Base-by-base conservation (phyloP, 2,329 filamentous ascomycete genomes). In the Nigrograna mackinnonii region DNA sequence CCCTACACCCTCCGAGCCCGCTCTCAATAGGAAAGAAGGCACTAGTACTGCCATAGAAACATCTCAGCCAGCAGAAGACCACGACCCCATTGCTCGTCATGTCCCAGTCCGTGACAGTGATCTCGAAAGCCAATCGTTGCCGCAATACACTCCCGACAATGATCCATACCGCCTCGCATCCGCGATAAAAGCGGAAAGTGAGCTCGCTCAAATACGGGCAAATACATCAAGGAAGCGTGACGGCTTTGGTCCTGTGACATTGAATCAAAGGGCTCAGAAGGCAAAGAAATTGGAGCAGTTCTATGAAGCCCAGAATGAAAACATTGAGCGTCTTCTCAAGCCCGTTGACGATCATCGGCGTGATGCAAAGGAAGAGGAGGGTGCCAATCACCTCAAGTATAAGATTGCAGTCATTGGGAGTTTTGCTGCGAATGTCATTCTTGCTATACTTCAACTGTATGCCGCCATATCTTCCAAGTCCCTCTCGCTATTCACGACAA, bases 401-500 rank as follows among this genome's bases (percentile, higher is more conserved):
- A 80, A 82, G 57, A 87, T 87, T 47, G 84, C 84, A 5, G 81
- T 86, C 35, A 76, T 80, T 41, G 84, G 82, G 18, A 82, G 75
- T 26, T 89, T 96, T 56, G 81, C 73, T 1, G 92, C 91, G 45
- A 97, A 97, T 59, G 68, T 96, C 43, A 49, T 87, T 20, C 79
- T 99, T 5, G 84, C 91, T 0, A 78, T 78, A 4, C 77, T 99
- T 14, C 94, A 99, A 70, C 75, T 96, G 26, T 99, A 95, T 65
- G 94, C 86, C 32, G 94, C 94, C 47, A 80, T 89, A 34, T 83
- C 87, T 0, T 96, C 91, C 0, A 84, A 87, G 35, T 96, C 91
- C n/a, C 80, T 97, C 24, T 96, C 92, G 4, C 83, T 99, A 35
- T 96, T 97, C 74, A 96, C 94, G 13, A 99, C 92, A 50, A 95